Evolutionary conservation across 1,139 yeast genomes (phyloP), one percentile per base, ranked within the genome.

Genomic region (Protomyces lactucae-debilis): DNA sequence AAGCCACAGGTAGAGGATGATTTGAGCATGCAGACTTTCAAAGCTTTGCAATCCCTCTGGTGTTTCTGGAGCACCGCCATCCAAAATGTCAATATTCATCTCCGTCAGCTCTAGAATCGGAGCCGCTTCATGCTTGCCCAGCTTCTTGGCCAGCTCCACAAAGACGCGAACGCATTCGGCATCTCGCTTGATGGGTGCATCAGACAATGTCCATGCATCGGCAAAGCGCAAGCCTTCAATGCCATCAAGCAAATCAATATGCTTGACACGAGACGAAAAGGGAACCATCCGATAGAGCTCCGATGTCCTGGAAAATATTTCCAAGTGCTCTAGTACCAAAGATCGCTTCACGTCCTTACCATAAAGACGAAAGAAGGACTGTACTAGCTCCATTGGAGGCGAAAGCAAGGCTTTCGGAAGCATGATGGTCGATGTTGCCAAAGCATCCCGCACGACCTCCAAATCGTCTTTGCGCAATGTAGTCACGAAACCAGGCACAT

Each of bases 1-100:
- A 3, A 93, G 79, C 99, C 99, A 93, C 73, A 90, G 77, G 72
- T 84, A 92, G 14, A 89, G 76, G 69, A 86, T 80, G 28, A 89
- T 80, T 57, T 84, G 77, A 69, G 84, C 83, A 76, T 93, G 96
- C 68, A 87, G 77, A 23, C 81, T 81, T 73, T 92, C 98, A 59
- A 89, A 78, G 48, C 75, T 72, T 61, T 80, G 80, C 56, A 88
- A 75, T 21, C 65, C 60, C 6, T 55, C 63, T 8, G 53, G 16
- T 77, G 66, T 53, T 43, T 65, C 52, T 10, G 67, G 67, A 10
- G 64, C 60, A 79, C 78, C 8, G 73, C 69, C 23, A 69, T 73
- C 12, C 70, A 69, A 6, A 23, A 59, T 18, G n/a, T 67, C 67
- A 16, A 69, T 40, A 32, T 66, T 66, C 32, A 69, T 66, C 16